phyloP scores from a whole-genome alignment of 371 early-diverging fungal genomes.

The Mortierella sp. region DNA sequence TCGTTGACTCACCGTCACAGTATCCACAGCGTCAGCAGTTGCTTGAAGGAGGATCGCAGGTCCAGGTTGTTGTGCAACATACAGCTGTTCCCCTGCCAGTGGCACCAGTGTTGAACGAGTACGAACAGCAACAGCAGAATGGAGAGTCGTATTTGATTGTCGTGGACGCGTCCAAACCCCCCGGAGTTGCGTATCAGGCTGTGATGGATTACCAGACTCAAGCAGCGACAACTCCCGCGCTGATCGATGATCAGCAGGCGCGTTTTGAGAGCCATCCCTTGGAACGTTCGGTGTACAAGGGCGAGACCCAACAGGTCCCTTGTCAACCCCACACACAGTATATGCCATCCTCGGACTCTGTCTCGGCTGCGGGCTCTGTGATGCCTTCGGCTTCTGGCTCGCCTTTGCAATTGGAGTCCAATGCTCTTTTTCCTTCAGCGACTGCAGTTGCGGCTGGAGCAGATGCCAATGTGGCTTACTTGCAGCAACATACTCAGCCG shows the following conservation, averaged over 20 bases:
- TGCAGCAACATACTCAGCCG: neutral
- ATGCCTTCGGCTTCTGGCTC: neutral
- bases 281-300: constrained; percentile 6
- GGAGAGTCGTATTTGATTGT: neutral
- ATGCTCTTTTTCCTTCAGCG: neutral
- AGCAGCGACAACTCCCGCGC: neutral
- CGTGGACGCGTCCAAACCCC: constrained; percentile 1
- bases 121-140: neutral
- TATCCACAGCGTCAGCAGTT: neutral
- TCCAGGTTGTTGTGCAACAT: neutral
- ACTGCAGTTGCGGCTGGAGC: neutral
- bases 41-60: neutral
- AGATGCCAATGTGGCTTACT: neutral
- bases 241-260: neutral
- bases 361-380: neutral
- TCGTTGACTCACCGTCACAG: neutral
- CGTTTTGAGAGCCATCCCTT: neutral
- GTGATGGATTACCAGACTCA: neutral
- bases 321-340: constrained; percentile 20
- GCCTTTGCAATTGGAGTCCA: neutral
- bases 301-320: neutral
- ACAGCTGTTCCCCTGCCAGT: neutral
- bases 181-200: neutral
- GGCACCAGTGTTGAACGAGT: neutral
- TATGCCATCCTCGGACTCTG: neutral